Evolutionary conservation across 345 rosid genomes (phyloP), one percentile per base, ranked within the genome.

Genomic region (Salix purpurea): DNA sequence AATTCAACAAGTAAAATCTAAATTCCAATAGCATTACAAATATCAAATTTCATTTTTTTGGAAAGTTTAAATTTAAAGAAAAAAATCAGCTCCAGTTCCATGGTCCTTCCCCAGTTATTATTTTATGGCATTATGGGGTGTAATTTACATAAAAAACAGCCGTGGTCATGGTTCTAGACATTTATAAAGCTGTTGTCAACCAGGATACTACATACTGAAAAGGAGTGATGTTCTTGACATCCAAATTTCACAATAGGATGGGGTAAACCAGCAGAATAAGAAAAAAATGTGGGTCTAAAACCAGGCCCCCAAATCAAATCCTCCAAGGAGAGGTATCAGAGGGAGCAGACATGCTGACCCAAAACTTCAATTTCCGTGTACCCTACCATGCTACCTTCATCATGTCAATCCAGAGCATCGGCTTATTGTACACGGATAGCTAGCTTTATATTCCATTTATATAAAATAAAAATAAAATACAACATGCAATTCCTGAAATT

Each of bases 371-470:
- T 87, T 72, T 85, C 37, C 68, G 89, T 87, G 85, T 46, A 87
- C 87, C 80, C 48, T 78, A 87, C 89, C 88, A 88, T 88, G 91
- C 88, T 84, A 37, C 85, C 71, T 86, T 88, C 90, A 85, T 84
- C 67, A 1, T 2, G 14, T 11, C 32, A 66, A 79, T 86, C 86
- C 91, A 88, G 88, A 84, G 86, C 88, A 86, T 83, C 89, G 83
- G 86, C 89, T 88, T 88, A 86, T 74, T 54, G 77, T 67, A 71
- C 79, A 62, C 74, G 28, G 64, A 64, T 69, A 21, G 30, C 2
- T 26, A 26, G 15, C 2, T 24, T 37, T 48, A 14, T 4, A 64
- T 56, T 21, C 3, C 69, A 64, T 2, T 42, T 15, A 36, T 21
- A 7, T 28, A 2, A 32, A 50, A 46, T 16, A 52, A n/a, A 52